Base-by-base conservation (phyloP, 2,329 filamentous ascomycete species). In the Pseudogymnoascus sp. region DNA sequence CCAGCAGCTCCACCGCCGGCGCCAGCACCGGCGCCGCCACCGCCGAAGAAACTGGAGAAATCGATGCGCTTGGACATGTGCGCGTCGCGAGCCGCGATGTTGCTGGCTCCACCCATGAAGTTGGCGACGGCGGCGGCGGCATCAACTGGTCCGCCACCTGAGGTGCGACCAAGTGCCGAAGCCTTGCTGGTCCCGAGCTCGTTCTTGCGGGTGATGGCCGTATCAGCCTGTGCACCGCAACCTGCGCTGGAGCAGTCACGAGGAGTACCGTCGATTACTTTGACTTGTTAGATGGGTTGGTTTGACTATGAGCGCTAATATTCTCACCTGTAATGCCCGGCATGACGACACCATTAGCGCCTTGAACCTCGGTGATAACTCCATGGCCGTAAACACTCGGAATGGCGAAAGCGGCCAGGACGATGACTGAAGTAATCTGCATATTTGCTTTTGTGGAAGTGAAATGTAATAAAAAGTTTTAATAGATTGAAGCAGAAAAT, bases 171-270 rank as follows among this genome's bases (percentile, higher is more conserved):
- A n/a, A 89, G 80, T 61, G 86, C 79, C 36, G 79, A 80, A 37
- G 83, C 84, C 68, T 80, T 78, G 69, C 76, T 77, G 60, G 76
- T 80, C 40, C 76, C 75, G 64, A 89, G 79, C 75, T 88, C 86
- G 11, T 77, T 74, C 65, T 82, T 75, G 39, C 86, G 83, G 75
- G 89, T 87, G 77, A 89, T 87, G 73, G 86, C 79, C n/a, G 86
- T 89, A 71, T 89, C 86, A 65, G 81, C 83, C 73, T 89, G 82
- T n/a, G 86, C 81, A 64, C 86, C 86, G 71, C 85, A 88, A 54
- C 73, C 67, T 68, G 86, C 84, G 69, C 77, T 78, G 61, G 82
- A 78, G 74, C 86, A 89, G 75, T 89, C 85, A 71, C 86, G 85
- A 61, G 86, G 86, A 66, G 86, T 88, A 69, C 85, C 86, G 66